These are phyloP conservation scores for Scleroderma bovista DNA, from an alignment of 768 basidiomycete species.

Conservation along the genomic window DNA sequence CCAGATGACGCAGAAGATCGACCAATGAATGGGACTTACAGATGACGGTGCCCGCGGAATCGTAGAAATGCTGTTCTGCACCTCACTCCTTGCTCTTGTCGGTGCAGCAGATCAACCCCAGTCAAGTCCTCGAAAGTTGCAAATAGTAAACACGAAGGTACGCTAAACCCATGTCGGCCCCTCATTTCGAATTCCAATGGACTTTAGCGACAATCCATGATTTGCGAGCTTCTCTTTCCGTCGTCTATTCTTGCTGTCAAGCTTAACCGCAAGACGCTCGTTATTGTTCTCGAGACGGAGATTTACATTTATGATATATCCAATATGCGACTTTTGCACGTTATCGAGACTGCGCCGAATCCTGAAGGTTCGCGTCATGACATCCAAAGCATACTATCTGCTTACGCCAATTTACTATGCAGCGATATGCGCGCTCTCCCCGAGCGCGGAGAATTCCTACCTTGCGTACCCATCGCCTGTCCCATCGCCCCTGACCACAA, in stretches of 20 bases:
- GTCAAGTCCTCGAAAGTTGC: slow-evolving; percentile 87
- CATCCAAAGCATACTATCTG: not conserved
- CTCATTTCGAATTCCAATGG: not conserved
- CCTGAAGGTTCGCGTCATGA: slow-evolving; percentile 65
- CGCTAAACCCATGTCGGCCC: slow-evolving; percentile 14
- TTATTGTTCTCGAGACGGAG: slow-evolving; percentile 94
- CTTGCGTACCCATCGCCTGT: slow-evolving; percentile 96
- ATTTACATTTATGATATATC: slow-evolving; percentile 99
- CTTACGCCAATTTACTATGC: slow-evolving; percentile 5
- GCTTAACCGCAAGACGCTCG: slow-evolving; percentile 92
- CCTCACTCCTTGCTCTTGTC: slow-evolving; percentile 93
- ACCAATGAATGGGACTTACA: slow-evolving; percentile 21
- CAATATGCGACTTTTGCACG: slow-evolving; percentile 96
- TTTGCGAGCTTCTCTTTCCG: slow-evolving; percentile 97
- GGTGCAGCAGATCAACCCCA: slow-evolving; percentile 91
- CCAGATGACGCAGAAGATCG: not conserved
- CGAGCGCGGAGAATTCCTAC: slow-evolving; percentile 88
- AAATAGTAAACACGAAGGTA: slow-evolving; percentile 99
- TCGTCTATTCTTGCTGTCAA: slow-evolving; percentile 97
- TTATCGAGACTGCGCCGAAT: slow-evolving; percentile 95
- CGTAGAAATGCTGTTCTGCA: slow-evolving; percentile 99
- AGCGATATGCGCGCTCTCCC: slow-evolving; percentile 95
- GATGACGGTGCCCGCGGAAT: slow-evolving; percentile 94
- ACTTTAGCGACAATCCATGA: slow-evolving; percentile 88
- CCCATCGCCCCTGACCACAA: slow-evolving; percentile 68